Percentiles rank a stretch among this genome's conserved stretches.
Evolutionary conservation across 768 basidiomycete genomes (phyloP).

Genomic region (Amanita muscaria): DNA sequence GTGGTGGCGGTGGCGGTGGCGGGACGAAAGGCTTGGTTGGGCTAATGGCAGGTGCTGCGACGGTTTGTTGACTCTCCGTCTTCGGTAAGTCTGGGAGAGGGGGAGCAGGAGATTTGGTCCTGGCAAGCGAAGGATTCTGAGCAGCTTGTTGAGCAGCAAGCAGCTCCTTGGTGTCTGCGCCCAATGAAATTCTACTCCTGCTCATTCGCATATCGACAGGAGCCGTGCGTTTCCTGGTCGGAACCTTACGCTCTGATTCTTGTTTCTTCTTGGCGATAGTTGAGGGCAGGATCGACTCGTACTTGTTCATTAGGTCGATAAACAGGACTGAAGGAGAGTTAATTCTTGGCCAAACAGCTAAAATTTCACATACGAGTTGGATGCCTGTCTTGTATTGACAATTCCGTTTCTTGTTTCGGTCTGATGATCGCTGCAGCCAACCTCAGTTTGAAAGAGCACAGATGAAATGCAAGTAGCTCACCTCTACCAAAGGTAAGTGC

Average conservation of each 20-base stretch:
- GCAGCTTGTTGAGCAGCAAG: conserved; percentile 62
- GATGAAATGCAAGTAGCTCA: conserved; percentile 29
- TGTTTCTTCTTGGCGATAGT: conserved; percentile 80
- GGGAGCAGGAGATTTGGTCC: conserved; percentile 25
- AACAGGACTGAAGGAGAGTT: conserved; percentile 51
- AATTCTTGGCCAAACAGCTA: not conserved
- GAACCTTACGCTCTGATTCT: conserved; percentile 80
- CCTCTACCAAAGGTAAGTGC: conserved; percentile 81
- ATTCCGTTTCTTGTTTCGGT: conserved; percentile 71
- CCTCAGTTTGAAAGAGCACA: conserved; percentile 6
- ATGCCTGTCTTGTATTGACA: conserved; percentile 90
- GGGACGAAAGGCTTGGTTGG: conserved; percentile 11
- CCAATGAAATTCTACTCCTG: conserved; percentile 64
- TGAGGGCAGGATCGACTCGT: conserved; percentile 66
- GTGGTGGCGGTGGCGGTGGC: conserved; percentile 22
- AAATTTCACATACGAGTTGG: conserved; percentile 48
- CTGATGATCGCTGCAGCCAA: conserved; percentile 56
- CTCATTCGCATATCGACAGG: conserved; percentile 85
- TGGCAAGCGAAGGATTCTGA: conserved; percentile 38
- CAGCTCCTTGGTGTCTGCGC: conserved; percentile 60
- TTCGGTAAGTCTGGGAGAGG: conserved; percentile 17
- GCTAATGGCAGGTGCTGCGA: not conserved
- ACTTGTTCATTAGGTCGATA: conserved; percentile 75
- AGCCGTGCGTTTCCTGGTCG: conserved; percentile 77
- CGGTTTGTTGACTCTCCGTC: not conserved